A percentile compares a stretch with the other conserved stretches of the same genome.
phyloP scores from a whole-genome alignment of 495 filamentous ascomycete genomes.

The Neurospora tetrasperma region DNA sequence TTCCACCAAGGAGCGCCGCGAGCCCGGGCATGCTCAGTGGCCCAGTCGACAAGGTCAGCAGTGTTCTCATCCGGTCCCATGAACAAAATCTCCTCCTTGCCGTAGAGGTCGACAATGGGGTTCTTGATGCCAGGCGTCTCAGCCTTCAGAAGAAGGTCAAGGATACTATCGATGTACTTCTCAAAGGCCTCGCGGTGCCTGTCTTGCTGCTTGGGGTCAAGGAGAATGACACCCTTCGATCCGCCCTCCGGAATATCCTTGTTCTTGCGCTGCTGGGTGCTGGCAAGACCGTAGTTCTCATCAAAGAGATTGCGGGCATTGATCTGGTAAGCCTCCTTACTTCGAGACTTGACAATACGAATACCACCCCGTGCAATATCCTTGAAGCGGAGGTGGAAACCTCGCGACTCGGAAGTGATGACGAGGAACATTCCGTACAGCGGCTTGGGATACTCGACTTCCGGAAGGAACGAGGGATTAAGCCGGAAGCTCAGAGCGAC shows the following conservation, averaged over 20 bases:
- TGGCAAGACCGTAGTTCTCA: slow-evolving; percentile 96
- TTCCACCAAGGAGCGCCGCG: slow-evolving; percentile 98
- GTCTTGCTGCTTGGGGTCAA: slow-evolving; percentile 89
- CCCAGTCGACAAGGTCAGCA: slow-evolving; percentile 94
- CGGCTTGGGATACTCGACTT: slow-evolving; percentile 85
- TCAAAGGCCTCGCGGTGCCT: slow-evolving; percentile 87
- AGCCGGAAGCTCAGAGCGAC: slow-evolving; percentile 95
- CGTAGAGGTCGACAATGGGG: slow-evolving; percentile 89
- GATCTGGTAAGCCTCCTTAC: slow-evolving; percentile 88
- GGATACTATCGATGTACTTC: slow-evolving; percentile 98
- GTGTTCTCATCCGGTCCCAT: slow-evolving; percentile 99
- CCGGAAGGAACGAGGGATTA: slow-evolving; percentile 77
- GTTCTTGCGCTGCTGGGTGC: slow-evolving; percentile 98
- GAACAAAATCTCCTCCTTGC: slow-evolving; percentile 91
- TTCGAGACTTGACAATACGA: slow-evolving; percentile 94
- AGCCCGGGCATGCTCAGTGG: slow-evolving; percentile 81
- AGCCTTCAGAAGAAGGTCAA: slow-evolving; percentile 85
- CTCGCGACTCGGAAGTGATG: slow-evolving; percentile 91
- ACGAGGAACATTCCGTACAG: slow-evolving; percentile 98
- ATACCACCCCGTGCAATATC: slow-evolving; percentile 97
- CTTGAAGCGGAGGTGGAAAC: slow-evolving; percentile 94
- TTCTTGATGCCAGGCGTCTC: slow-evolving; percentile 96
- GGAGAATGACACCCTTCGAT: slow-evolving; percentile 92
- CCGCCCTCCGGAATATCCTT: slow-evolving; percentile 99
- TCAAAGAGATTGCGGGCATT: slow-evolving; percentile 94